phyloP scores from a whole-genome alignment of 2,329 filamentous ascomycete species.

The Aspergillus pseudoglaucus region DNA sequence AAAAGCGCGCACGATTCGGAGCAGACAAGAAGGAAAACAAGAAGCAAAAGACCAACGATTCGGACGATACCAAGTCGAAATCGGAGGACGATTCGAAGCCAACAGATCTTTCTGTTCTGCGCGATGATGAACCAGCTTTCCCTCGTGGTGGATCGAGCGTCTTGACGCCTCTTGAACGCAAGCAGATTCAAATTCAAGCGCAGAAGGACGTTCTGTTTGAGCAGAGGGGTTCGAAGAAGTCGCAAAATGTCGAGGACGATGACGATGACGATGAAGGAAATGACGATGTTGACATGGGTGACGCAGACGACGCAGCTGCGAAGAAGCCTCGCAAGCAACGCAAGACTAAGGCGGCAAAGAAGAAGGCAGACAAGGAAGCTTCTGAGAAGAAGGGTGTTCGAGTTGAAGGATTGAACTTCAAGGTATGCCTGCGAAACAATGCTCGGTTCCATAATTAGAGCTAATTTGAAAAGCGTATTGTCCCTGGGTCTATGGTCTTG shows the following conservation, averaged over 20 bases:
- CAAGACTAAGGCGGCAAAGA: slow-evolving; percentile 43
- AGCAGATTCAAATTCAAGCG: slow-evolving; percentile 91
- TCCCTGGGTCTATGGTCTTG: slow-evolving; percentile 78
- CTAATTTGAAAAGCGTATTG: slow-evolving; percentile 59
- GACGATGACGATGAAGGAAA: slow-evolving; percentile 56
- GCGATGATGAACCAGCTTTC: slow-evolving; percentile 81
- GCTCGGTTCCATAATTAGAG: slow-evolving; percentile 6
- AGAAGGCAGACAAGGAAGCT: slow-evolving; percentile 46
- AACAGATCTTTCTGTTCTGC: slow-evolving; percentile 41
- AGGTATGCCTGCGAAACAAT: slow-evolving; percentile 49
- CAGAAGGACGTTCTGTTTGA: slow-evolving; percentile 89
- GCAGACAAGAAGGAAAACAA: slow-evolving; percentile 31
- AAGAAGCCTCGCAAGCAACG: slow-evolving; percentile 34
- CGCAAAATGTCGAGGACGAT: slow-evolving; percentile 47
- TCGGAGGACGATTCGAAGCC: slow-evolving; percentile 17
- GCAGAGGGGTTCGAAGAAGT: slow-evolving; percentile 55
- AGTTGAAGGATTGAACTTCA: slow-evolving; percentile 83
- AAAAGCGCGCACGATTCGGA: slow-evolving; percentile 37
- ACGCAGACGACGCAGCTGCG: slow-evolving; percentile 34
- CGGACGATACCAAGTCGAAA: slow-evolving; percentile 5
- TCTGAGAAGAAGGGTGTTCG: slow-evolving; percentile 53
- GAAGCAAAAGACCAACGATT: slow-evolving; percentile 20
- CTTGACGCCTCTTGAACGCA: slow-evolving; percentile 87
- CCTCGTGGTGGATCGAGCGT: slow-evolving; percentile 87
- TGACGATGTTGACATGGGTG: slow-evolving; percentile 46